Evolutionary conservation across 352 stramenopile species (phyloP), one percentile per base, ranked within the genome.

Genomic region (Phytophthora ramorum): DNA sequence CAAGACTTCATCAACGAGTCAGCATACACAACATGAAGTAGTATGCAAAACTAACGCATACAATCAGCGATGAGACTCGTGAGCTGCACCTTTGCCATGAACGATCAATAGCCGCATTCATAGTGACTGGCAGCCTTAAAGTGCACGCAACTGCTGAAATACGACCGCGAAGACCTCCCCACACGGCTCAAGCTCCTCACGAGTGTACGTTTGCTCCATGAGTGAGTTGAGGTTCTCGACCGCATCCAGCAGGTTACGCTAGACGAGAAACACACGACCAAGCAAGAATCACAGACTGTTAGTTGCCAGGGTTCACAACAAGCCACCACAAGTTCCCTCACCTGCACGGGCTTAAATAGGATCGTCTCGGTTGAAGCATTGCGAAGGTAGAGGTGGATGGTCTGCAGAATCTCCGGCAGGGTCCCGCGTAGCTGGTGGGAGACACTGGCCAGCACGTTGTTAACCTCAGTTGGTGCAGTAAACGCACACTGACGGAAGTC

Each of bases 291-390:
- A 48, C 26, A 49, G 7, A 52, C 14, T 9, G 37, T 65, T 45
- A 58, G n/a, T 32, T 22, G 1, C 32, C 12, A 12, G 17, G 22
- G 7, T 20, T 30, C n/a, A 14, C 45, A 10, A 49, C 6, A 38
- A 47, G 13, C 8, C 9, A 38, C 2, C 9, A 26, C 4, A 19
- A 6, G 12, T 22, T 45, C 45, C 28, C 63, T 55, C 55, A 93
- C 87, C 79, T 94, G 82, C 4, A 96, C 81, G 7, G 87, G 85
- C 62, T 91, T 92, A 65, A 94, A 93, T 48, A 96, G 67, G 28
- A 96, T 94, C 41, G 72, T 77, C 62, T 96, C 87, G 5, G 87
- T 94, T 7, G 85, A 91, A 20, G 83, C 48, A 40, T 96, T 93
- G n/a, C 79, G 76, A 38, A 96, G 68, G 48, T 96, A 96, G 26